These are phyloP conservation scores for Gracilaria domingensis DNA, from an alignment of 23 red algal species.

Conservation along the genomic window DNA sequence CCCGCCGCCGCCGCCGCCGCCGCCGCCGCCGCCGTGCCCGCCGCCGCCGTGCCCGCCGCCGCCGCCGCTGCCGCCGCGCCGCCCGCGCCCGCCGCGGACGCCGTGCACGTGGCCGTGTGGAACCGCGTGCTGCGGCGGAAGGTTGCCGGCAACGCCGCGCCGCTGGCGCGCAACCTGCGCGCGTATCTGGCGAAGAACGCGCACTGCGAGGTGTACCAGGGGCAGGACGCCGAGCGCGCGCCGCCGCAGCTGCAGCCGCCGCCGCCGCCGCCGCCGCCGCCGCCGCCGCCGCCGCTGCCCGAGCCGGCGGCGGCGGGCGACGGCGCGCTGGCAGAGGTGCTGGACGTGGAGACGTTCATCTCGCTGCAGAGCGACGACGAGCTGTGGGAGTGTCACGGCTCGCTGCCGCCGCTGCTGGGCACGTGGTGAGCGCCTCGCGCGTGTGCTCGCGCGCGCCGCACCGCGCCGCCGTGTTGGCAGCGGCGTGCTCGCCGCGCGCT, in stretches of 20 bases:
- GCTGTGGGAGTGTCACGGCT: background rate
- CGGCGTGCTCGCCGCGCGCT: too few relatives aligned
- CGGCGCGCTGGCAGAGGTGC: constrained; percentile 70
- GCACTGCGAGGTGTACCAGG: constrained; percentile 84
- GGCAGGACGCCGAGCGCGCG: constrained; percentile 66
- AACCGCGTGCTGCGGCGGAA: constrained; percentile 86
- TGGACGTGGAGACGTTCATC: constrained; percentile 28
- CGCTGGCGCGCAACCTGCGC: constrained; percentile 72
- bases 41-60: constrained; percentile 61
- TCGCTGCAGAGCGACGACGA: constrained; percentile 11
- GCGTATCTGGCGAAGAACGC: constrained; percentile 75
- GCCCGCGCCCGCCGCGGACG: constrained; percentile 3
- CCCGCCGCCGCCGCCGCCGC: constrained; percentile 14
- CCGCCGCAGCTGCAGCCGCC: constrained; percentile 59
- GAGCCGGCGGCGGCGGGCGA: constrained; percentile 73
- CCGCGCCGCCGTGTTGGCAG: too few relatives aligned
- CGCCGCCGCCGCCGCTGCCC: too few relatives aligned
- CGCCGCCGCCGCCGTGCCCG: background rate
- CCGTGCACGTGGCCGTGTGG: constrained; percentile 88
- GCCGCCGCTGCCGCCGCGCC: background rate
- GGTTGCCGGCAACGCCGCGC: constrained; percentile 90
- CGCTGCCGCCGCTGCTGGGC: constrained; percentile 12
- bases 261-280: too few relatives aligned
- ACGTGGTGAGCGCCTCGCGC: too few relatives aligned
- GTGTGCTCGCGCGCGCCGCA: too few relatives aligned